Evolutionary conservation across 2,329 filamentous ascomycete genomes (phyloP).

Genomic region (Ophiognomonia clavigignenti-juglandacearum): DNA sequence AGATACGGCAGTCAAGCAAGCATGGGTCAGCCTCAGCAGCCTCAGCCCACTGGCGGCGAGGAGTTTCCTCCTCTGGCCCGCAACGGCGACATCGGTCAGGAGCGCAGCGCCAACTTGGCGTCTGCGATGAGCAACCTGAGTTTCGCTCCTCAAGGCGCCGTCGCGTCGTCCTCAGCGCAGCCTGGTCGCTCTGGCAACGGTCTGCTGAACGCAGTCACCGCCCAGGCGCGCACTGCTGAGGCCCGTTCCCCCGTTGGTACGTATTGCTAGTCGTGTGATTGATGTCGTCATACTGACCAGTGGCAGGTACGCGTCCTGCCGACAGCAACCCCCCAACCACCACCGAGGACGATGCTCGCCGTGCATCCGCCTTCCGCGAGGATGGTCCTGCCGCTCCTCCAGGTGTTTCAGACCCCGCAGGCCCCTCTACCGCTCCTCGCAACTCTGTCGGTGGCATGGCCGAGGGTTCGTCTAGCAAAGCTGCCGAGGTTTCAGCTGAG

Average conservation of each 20-base stretch:
- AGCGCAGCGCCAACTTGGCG: slow-evolving; percentile 47
- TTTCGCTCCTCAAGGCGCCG: slow-evolving; percentile 44
- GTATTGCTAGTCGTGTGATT: slow-evolving; percentile 14
- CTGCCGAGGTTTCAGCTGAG: slow-evolving; percentile 35
- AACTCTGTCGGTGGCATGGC: slow-evolving; percentile 44
- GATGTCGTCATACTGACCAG: slow-evolving; percentile 18
- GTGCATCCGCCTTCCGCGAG: slow-evolving; percentile 42
- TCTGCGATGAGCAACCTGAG: slow-evolving; percentile 39
- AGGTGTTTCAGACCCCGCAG: slow-evolving; percentile 28
- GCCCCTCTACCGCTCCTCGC: slow-evolving; percentile 30
- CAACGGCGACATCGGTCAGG: slow-evolving; percentile 51
- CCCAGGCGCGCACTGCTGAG: slow-evolving; percentile 48
- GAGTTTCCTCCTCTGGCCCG: slow-evolving; percentile 60
- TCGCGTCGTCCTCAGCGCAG: slow-evolving; percentile 32
- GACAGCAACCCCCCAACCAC: slow-evolving; percentile 35
- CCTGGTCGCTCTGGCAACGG: slow-evolving; percentile 51
- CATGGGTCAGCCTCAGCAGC: slow-evolving; percentile 38
- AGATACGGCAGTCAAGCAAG: slow-evolving; percentile 47
- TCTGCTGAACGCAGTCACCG: slow-evolving; percentile 59
- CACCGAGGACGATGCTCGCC: slow-evolving; percentile 39
- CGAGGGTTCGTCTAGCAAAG: slow-evolving; percentile 32
- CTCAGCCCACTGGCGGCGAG: slow-evolving; percentile 45
- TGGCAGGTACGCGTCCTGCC: slow-evolving; percentile 35
- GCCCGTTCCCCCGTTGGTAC: slow-evolving; percentile 42
- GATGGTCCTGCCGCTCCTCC: slow-evolving; percentile 32